phyloP scores from a whole-genome alignment of 2,329 filamentous ascomycete genomes.

The Xylaria sp. region DNA sequence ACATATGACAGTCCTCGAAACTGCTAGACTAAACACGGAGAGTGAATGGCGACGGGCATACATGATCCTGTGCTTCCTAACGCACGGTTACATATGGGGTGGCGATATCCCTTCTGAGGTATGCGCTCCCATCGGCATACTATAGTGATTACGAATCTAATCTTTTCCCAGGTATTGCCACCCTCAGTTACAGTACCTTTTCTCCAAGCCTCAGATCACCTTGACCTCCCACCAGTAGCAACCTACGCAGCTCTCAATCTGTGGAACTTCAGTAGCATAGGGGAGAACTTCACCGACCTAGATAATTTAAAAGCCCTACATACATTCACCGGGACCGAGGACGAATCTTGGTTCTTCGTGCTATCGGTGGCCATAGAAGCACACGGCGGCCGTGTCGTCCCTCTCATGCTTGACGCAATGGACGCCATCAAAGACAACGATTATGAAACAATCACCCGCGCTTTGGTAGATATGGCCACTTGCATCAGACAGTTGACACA shows the following conservation, averaged over 20 bases:
- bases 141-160: neutral
- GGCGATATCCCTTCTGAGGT: slow-evolving; percentile 77
- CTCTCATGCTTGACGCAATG: slow-evolving; percentile 78
- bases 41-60: slow-evolving; percentile 75
- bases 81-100: slow-evolving; percentile 88
- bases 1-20: slow-evolving; percentile 62
- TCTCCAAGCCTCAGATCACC: slow-evolving; percentile 69
- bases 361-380: slow-evolving; percentile 91
- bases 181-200: slow-evolving; percentile 79
- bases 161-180: slow-evolving; percentile 62
- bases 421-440: slow-evolving; percentile 68
- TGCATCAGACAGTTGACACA: slow-evolving; percentile 71
- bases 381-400: slow-evolving; percentile 69
- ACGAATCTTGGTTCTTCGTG: slow-evolving; percentile 95
- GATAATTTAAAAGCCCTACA: slow-evolving; percentile 73
- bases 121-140: slow-evolving; percentile 28
- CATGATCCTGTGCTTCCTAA: slow-evolving; percentile 68
- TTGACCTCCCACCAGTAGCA: slow-evolving; percentile 86
- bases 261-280: slow-evolving; percentile 75
- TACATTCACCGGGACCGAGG: slow-evolving; percentile 86
- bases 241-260: slow-evolving; percentile 86
- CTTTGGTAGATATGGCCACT: slow-evolving; percentile 67
- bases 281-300: slow-evolving; percentile 63
- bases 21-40: slow-evolving; percentile 59
- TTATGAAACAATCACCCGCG: slow-evolving; percentile 62